Conservation (phyloP, 345 rosid genomes). For the Eucalyptus polybractea region DNA sequence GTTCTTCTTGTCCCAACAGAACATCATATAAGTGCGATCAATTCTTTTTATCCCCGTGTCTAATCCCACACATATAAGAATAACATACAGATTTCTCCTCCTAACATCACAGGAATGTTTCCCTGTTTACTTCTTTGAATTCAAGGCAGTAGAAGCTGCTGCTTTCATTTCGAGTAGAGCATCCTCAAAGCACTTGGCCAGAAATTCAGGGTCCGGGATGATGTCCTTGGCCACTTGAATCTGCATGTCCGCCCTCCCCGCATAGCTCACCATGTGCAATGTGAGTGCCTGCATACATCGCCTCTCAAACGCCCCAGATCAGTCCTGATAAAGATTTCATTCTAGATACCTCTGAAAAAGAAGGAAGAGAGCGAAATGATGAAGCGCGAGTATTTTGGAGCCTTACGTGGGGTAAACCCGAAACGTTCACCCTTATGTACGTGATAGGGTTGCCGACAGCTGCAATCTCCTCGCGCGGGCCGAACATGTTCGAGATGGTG, state of each 20-base stretch:
- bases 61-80: background rate
- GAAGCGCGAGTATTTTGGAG: background rate
- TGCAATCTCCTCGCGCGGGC: slow-evolving; percentile 36
- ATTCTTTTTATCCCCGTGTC: background rate
- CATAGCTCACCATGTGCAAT: slow-evolving; percentile 69
- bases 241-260: slow-evolving; percentile 52
- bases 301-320: background rate
- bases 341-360: background rate
- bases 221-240: slow-evolving; percentile 52
- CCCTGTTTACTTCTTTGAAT: background rate
- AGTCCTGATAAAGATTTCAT: background rate
- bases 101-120: background rate
- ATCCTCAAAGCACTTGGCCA: slow-evolving; percentile 47
- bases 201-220: slow-evolving; percentile 50
- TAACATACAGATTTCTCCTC: background rate
- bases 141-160: slow-evolving; percentile 5
- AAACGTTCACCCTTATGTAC: slow-evolving; percentile 20
- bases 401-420: slow-evolving; percentile 35
- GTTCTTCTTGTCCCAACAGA: background rate
- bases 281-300: slow-evolving; percentile 7
- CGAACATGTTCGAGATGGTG: slow-evolving; percentile 39
- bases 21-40: background rate
- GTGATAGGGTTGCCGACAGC: slow-evolving; percentile 27
- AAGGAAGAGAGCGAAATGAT: background rate
- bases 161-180: slow-evolving; percentile 43